phyloP scores from a whole-genome alignment of 2,329 filamentous ascomycete species.

The Fulvia fulva region DNA sequence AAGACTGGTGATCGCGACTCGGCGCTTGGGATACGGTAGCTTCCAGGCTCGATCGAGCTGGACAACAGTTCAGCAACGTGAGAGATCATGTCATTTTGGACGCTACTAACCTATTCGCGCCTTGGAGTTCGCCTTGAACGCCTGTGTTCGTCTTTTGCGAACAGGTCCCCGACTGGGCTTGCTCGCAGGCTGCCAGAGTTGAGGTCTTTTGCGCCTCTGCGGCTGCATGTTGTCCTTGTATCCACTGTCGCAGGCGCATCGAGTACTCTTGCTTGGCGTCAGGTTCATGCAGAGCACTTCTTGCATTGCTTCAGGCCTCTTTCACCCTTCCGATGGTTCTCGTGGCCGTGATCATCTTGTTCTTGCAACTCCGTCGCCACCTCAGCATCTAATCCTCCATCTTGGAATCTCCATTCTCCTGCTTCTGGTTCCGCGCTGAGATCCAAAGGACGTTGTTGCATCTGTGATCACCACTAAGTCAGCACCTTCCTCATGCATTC shows the following conservation, averaged over 20 bases:
- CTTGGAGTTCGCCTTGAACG: background rate
- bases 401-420: conserved; percentile 34
- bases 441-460: conserved; percentile 99
- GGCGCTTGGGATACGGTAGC: background rate
- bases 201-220: too few relatives aligned
- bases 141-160: background rate
- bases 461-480: conserved; percentile 41
- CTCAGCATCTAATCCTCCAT: conserved; percentile 8
- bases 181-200: too few relatives aligned
- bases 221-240: too few relatives aligned
- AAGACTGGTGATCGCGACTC: background rate
- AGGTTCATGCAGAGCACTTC: too few relatives aligned
- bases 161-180: background rate
- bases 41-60: background rate
- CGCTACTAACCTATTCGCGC: conserved; percentile 10
- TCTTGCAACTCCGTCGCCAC: too few relatives aligned
- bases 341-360: too few relatives aligned
- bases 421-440: conserved; percentile 39
- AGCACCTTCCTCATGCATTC: background rate
- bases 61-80: background rate
- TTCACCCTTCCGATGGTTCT: too few relatives aligned
- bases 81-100: background rate
- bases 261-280: too few relatives aligned
- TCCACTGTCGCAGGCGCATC: too few relatives aligned
- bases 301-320: too few relatives aligned